Conservation (phyloP, 768 basidiomycete genomes). For the Suillus discolor region DNA sequence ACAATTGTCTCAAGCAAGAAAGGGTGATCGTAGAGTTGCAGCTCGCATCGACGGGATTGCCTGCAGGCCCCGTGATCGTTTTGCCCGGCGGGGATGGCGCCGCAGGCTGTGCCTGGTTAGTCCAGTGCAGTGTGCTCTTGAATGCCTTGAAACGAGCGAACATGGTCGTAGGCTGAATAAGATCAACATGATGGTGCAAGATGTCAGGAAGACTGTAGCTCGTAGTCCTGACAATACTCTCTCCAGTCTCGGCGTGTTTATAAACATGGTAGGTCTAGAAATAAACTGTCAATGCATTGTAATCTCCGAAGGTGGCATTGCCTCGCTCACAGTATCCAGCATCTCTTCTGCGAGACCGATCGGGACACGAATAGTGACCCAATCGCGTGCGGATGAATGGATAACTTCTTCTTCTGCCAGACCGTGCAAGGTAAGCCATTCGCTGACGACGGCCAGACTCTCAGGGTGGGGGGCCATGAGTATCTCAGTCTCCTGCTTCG, state of each 20-base stretch:
- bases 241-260: conserved; percentile 54
- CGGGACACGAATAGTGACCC: conserved; percentile 63
- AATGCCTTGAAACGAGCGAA: conserved; percentile 53
- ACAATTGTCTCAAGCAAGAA: conserved; percentile 54
- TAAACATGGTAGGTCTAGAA: conserved; percentile 64
- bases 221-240: conserved; percentile 64
- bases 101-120: conserved; percentile 12
- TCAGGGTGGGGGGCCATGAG: conserved; percentile 60
- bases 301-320: not conserved
- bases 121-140: conserved; percentile 42
- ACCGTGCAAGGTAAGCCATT: conserved; percentile 64
- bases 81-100: conserved; percentile 11
- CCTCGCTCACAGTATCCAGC: conserved; percentile 60
- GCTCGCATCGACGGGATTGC: conserved; percentile 44
- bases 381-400: conserved; percentile 69
- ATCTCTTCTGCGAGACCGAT: conserved; percentile 65
- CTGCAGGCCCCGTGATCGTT: conserved; percentile 32
- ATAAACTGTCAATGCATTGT: not conserved
- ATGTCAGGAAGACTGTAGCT: conserved; percentile 65
- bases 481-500: conserved; percentile 65
- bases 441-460: conserved; percentile 54
- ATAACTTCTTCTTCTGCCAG: conserved; percentile 47
- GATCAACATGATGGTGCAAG: conserved; percentile 61
- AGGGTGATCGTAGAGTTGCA: conserved; percentile 56
- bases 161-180: conserved; percentile 74